A percentile compares a stretch with the other conserved stretches of the same genome.
These are phyloP conservation scores for Penicillium expansum DNA, from an alignment of 2,329 filamentous ascomycete species.

Conservation along the genomic window DNA sequence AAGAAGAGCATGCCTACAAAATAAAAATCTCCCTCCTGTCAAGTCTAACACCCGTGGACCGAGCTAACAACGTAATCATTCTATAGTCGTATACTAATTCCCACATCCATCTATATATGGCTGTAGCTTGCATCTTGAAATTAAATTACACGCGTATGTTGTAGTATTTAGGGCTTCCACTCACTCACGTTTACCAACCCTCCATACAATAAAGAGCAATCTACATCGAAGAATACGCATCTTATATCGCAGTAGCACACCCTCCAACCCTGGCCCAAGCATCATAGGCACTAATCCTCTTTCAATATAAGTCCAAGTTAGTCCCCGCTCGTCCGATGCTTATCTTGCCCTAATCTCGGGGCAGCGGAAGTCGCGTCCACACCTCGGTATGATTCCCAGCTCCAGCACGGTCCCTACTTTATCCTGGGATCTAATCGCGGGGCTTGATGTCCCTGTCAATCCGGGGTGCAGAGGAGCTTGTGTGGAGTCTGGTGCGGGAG, in stretches of 20 bases:
- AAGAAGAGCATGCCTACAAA: too few species aligned
- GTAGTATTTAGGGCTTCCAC: neutral
- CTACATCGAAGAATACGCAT: neutral
- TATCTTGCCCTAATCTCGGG: slow-evolving; percentile 14
- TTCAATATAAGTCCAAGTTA: neutral
- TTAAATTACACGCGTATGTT: neutral
- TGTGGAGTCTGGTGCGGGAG: slow-evolving; percentile 18
- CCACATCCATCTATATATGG: neutral
- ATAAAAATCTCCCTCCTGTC: too few species aligned
- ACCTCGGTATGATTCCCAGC: slow-evolving; percentile 10
- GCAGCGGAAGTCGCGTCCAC: slow-evolving; percentile 17
- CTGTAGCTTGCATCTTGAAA: neutral
- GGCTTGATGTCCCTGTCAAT: slow-evolving; percentile 14
- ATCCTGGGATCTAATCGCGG: slow-evolving; percentile 13
- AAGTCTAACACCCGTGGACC: too few species aligned
- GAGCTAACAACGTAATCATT: neutral
- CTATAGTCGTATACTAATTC: neutral
- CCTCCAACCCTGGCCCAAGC: neutral
- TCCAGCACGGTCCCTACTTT: slow-evolving; percentile 23
- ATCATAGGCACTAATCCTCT: neutral
- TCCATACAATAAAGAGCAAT: neutral
- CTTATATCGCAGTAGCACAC: neutral
- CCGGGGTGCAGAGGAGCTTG: slow-evolving; percentile 24
- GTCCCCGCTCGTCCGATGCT: slow-evolving; percentile 17
- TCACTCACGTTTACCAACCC: neutral